These are phyloP conservation scores for Phytophthora megakarya DNA, from an alignment of 352 stramenopile species.

Conservation along the genomic window DNA sequence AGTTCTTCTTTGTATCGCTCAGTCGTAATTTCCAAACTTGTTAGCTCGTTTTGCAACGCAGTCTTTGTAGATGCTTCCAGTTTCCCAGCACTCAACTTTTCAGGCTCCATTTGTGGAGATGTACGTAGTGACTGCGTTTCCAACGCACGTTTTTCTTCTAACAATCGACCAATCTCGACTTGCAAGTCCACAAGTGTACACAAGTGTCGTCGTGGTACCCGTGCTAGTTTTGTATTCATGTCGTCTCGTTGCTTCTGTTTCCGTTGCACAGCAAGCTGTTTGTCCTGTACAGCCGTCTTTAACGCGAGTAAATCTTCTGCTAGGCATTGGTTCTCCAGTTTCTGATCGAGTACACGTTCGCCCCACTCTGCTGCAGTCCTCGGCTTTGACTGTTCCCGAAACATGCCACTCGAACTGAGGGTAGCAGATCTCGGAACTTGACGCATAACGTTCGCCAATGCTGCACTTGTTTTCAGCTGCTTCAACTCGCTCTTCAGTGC, in stretches of 20 bases:
- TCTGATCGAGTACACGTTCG: constrained; percentile 49
- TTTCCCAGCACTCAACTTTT: background rate
- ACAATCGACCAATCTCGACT: constrained; percentile 50
- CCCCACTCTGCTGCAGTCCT: constrained; percentile 48
- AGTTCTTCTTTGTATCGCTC: constrained; percentile 47
- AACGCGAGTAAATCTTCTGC: constrained; percentile 42
- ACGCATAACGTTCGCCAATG: constrained; percentile 40
- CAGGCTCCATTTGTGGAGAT: background rate
- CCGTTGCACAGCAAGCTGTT: constrained; percentile 19
- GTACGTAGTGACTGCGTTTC: constrained; percentile 28
- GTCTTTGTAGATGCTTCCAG: constrained; percentile 6
- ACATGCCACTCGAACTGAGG: background rate
- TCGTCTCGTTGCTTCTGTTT: constrained; percentile 43
- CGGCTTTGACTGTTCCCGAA: constrained; percentile 4
- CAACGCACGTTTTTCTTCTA: constrained; percentile 52
- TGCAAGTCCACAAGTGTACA: constrained; percentile 58
- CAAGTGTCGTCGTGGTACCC: constrained; percentile 50
- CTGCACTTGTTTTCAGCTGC: constrained; percentile 59
- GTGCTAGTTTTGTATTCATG: constrained; percentile 35
- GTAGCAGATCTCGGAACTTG: constrained; percentile 10
- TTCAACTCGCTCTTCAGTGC: constrained; percentile 53
- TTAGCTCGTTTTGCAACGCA: constrained; percentile 53
- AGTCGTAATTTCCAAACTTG: constrained; percentile 37
- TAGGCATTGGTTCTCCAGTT: constrained; percentile 44
- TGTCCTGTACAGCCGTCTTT: constrained; percentile 36